Evolutionary conservation across 2,329 filamentous ascomycete species (phyloP).

Genomic region (Ceratocystis destructans): DNA sequence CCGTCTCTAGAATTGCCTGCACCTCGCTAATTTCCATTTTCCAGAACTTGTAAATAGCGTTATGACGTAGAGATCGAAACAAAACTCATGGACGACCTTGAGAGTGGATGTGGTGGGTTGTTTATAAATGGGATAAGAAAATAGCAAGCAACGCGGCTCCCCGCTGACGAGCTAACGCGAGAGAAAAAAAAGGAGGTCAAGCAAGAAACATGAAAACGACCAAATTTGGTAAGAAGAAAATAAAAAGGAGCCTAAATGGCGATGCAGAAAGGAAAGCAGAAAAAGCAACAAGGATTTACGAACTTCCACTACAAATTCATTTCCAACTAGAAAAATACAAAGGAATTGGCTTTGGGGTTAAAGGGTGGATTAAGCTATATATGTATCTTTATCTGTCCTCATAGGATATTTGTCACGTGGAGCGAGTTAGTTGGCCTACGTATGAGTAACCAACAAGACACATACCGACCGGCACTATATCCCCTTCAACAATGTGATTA

Average conservation of each 20-base stretch:
- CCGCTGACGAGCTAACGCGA: neutral
- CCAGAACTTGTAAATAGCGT: neutral
- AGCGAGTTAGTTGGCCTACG: too few species aligned
- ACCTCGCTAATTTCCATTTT: constrained; percentile 51
- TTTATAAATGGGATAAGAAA: neutral
- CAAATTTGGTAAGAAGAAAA: neutral
- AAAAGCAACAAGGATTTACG: neutral
- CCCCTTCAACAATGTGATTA: too few species aligned
- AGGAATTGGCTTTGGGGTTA: too few species aligned
- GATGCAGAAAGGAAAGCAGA: neutral
- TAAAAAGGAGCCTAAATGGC: neutral
- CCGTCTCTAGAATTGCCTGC: constrained; percentile 39
- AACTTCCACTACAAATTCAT: too few species aligned
- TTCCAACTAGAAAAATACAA: too few species aligned
- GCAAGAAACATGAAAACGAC: neutral
- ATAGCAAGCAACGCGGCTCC: neutral
- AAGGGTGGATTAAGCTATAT: too few species aligned
- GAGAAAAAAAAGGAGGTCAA: constrained; percentile 13
- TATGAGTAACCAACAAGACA: too few species aligned
- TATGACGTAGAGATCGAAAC: neutral
- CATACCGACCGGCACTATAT: too few species aligned
- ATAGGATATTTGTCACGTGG: too few species aligned
- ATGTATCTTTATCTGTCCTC: too few species aligned
- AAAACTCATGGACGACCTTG: neutral
- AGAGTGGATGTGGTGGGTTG: neutral